These are phyloP conservation scores for Kwoniella mangroviensis DNA, from an alignment of 768 basidiomycete genomes.

Conservation along the genomic window DNA sequence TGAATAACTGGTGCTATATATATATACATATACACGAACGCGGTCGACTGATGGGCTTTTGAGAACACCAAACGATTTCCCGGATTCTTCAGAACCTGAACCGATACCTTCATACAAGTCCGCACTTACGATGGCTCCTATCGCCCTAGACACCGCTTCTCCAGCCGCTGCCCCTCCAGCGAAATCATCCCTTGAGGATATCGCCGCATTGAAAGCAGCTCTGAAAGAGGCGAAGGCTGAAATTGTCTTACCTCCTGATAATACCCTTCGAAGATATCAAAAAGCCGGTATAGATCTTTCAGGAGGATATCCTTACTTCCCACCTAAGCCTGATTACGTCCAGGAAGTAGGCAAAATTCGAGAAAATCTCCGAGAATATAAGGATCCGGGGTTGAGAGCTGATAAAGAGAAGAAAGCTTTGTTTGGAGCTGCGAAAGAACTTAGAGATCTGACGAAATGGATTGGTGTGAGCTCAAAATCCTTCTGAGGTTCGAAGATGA, in stretches of 20 bases:
- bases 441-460: slow-evolving; percentile 70
- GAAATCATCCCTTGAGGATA: slow-evolving; percentile 23
- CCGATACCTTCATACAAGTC: background rate
- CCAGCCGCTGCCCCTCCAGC: background rate
- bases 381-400: slow-evolving; percentile 70
- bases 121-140: slow-evolving; percentile 38
- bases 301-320: slow-evolving; percentile 47
- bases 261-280: slow-evolving; percentile 40
- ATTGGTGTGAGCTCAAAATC: slow-evolving; percentile 60
- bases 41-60: too few species aligned
- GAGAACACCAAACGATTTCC: too few species aligned
- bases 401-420: slow-evolving; percentile 72
- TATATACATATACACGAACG: background rate
- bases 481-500: too few species aligned
- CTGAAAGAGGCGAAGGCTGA: slow-evolving; percentile 21
- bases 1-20: background rate
- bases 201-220: slow-evolving; percentile 22
- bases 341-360: slow-evolving; percentile 47
- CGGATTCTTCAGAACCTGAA: too few species aligned
- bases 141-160: slow-evolving; percentile 34
- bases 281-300: slow-evolving; percentile 50
- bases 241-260: slow-evolving; percentile 38
- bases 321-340: slow-evolving; percentile 44
- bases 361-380: slow-evolving; percentile 47
- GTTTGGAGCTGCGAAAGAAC: slow-evolving; percentile 68